A percentile compares a stretch with the other conserved stretches of the same genome.
Conservation (phyloP, 768 basidiomycete species). For the Collybiopsis confluens region DNA sequence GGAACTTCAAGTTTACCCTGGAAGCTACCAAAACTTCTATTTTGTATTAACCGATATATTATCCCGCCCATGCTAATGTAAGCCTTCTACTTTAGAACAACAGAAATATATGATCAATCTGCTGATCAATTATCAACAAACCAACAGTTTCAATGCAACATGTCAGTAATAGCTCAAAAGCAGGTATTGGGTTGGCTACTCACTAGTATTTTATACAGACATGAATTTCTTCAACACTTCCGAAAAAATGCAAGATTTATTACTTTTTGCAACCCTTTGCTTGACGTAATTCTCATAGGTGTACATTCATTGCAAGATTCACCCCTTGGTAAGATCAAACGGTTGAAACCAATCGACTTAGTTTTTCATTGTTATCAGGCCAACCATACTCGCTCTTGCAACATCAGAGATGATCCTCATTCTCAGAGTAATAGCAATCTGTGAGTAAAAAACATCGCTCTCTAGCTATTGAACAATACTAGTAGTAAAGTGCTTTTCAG, state of each 20-base stretch:
- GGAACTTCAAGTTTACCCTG: slow-evolving; percentile 14
- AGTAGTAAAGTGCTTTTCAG: slow-evolving; percentile 11
- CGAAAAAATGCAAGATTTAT: slow-evolving; percentile 4
- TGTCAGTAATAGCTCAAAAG: slow-evolving; percentile 11
- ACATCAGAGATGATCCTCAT: slow-evolving; percentile 22
- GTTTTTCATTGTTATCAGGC: slow-evolving; percentile 12
- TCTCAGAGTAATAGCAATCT: slow-evolving; percentile 19
- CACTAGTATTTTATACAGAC: slow-evolving; percentile 4
- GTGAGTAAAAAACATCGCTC: slow-evolving; percentile 11
- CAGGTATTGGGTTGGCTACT: not conserved
- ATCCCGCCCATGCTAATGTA: slow-evolving; percentile 25
- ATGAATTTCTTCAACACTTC: slow-evolving; percentile 6
- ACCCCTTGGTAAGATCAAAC: slow-evolving; percentile 14
- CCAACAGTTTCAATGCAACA: slow-evolving; percentile 18
- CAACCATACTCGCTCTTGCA: slow-evolving; percentile 16
- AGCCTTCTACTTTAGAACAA: slow-evolving; percentile 5
- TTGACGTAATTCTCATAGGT: not conserved
- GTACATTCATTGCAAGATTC: slow-evolving; percentile 17
- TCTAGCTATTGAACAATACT: not conserved
- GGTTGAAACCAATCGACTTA: not conserved
- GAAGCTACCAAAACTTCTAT: slow-evolving; percentile 23
- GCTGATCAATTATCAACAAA: too few species aligned
- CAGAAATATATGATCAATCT: not conserved
- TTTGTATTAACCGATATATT: slow-evolving; percentile 24
- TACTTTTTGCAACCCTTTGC: not conserved